phyloP scores from a whole-genome alignment of 2,329 filamentous ascomycete species.

The Alternaria postmessia region DNA sequence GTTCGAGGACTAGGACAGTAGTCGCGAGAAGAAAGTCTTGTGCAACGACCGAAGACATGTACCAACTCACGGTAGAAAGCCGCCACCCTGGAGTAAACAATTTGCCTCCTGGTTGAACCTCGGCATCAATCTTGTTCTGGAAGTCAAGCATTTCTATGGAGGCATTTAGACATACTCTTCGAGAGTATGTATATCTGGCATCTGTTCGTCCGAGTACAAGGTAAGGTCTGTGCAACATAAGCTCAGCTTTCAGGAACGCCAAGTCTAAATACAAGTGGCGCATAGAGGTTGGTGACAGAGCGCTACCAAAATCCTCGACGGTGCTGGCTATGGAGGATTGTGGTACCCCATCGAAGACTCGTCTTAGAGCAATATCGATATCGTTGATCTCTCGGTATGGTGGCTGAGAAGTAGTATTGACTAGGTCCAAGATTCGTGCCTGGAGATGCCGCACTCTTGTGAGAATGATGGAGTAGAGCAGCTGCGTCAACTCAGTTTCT shows the following conservation, averaged over 20 bases:
- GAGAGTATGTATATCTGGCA: conserved; percentile 51
- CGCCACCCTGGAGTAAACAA: conserved; percentile 35
- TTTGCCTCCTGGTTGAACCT: conserved; percentile 52
- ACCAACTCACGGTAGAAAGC: conserved; percentile 54
- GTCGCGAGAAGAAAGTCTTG: conserved; percentile 60
- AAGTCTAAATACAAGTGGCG: conserved; percentile 42
- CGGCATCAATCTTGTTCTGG: conserved; percentile 55
- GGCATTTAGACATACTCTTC: conserved; percentile 56
- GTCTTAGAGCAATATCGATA: conserved; percentile 35
- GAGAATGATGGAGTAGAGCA: conserved; percentile 38
- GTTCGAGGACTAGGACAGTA: conserved; percentile 58
- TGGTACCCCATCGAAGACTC: conserved; percentile 34
- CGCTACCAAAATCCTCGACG: conserved; percentile 21
- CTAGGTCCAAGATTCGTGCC: conserved; percentile 40
- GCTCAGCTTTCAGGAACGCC: conserved; percentile 43
- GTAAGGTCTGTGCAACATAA: conserved; percentile 51
- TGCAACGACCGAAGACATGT: conserved; percentile 53
- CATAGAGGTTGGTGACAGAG: conserved; percentile 27
- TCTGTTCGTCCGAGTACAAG: conserved; percentile 48
- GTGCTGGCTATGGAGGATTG: conserved; percentile 22
- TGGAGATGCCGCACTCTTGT: conserved; percentile 35
- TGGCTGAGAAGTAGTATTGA: conserved; percentile 36
- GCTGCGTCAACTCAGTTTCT: conserved; percentile 37
- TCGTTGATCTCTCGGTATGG: conserved; percentile 41
- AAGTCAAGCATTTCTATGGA: conserved; percentile 55